Conservation (phyloP, 2,329 filamentous ascomycete species). For the Penicillium sp. region DNA sequence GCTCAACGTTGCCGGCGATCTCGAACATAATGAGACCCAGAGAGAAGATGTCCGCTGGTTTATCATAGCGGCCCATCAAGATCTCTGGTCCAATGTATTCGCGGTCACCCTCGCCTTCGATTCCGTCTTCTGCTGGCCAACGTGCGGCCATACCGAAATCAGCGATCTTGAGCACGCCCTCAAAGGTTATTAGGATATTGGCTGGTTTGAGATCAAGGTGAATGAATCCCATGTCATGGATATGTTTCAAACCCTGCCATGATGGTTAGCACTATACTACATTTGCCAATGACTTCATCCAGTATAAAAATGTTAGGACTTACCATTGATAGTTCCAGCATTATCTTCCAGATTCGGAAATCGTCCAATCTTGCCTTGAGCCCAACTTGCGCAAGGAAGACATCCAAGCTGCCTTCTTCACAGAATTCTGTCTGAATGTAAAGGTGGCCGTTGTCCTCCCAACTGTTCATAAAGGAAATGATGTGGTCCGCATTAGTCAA, state of each 20-base stretch:
- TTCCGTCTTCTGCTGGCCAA: slow-evolving; percentile 65
- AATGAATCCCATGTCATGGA: slow-evolving; percentile 77
- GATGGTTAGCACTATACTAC: too few species aligned
- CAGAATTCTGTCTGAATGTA: slow-evolving; percentile 98
- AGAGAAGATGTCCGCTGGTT: slow-evolving; percentile 86
- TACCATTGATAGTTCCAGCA: slow-evolving; percentile 75
- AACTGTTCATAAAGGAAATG: slow-evolving; percentile 71
- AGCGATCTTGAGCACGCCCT: slow-evolving; percentile 57
- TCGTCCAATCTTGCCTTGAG: slow-evolving; percentile 82
- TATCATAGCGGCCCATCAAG: slow-evolving; percentile 74
- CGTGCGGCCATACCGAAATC: slow-evolving; percentile 64
- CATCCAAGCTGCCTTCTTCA: slow-evolving; percentile 81
- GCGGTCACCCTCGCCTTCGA: slow-evolving; percentile 87
- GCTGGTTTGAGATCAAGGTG: slow-evolving; percentile 60
- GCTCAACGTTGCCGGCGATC: slow-evolving; percentile 83
- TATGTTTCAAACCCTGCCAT: slow-evolving; percentile 77
- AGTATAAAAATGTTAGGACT: too few species aligned
- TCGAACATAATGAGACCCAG: slow-evolving; percentile 91
- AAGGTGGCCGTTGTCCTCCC: slow-evolving; percentile 75
- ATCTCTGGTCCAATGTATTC: slow-evolving; percentile 95
- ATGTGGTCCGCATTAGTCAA: slow-evolving; percentile 75
- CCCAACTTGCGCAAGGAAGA: slow-evolving; percentile 71
- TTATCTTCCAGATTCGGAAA: slow-evolving; percentile 96
- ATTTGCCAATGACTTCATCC: too few species aligned
- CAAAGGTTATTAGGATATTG: slow-evolving; percentile 58